Evolutionary conservation across 2,329 filamentous ascomycete genomes (phyloP), one percentile per base, ranked within the genome.

Genomic region (Zymoseptoria brevis): DNA sequence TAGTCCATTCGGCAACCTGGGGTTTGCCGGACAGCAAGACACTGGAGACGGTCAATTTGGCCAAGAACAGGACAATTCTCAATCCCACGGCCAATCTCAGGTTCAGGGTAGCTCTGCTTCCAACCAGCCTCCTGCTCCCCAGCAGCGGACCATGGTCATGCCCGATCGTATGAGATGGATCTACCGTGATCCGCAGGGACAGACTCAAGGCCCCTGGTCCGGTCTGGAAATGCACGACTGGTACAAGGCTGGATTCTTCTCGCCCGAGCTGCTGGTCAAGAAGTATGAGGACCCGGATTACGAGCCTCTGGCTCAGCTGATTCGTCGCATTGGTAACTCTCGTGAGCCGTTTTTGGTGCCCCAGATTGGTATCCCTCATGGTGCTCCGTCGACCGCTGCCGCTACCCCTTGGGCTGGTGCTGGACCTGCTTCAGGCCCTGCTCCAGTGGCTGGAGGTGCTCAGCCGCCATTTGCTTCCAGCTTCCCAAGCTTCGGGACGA

Each of bases 231-330:
- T 99, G 94, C 95, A 99, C 67, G 95, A 99, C 69, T 99, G 94
- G 94, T 99, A 97, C 77, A 97, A 97, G 74, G 93, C 92, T 45
- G 92, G 93, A 52, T 99, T 97, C 77, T 99, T 99, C 75, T 96
- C 90, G 0, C 87, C 93, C 0, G 93, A 99, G 68, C 80, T 99
- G 19, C 85, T 95, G 50, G 94, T 99, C 30, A 96, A 95, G 78
- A 96, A 96, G 73, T 80, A 93, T 4, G 94, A 99, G 72, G 94
- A 99, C 69, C 80, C 82, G 0, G 93, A 99, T 54, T 99, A 96
- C 68, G 94, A 99, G 74, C 94, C 93, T 11, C 79, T 99, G 8
- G 94, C 93, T 2, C 92, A 97, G 74, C 83, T 99, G 22, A 96
- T 99, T 63, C 83, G 94, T 50, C 87, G 93, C 35, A 99, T 99